A percentile compares a stretch with the other conserved stretches of the same genome.
These are phyloP conservation scores for Magnolia sinica DNA, from an alignment of 164 flowering plant genomes.

Conservation along the genomic window DNA sequence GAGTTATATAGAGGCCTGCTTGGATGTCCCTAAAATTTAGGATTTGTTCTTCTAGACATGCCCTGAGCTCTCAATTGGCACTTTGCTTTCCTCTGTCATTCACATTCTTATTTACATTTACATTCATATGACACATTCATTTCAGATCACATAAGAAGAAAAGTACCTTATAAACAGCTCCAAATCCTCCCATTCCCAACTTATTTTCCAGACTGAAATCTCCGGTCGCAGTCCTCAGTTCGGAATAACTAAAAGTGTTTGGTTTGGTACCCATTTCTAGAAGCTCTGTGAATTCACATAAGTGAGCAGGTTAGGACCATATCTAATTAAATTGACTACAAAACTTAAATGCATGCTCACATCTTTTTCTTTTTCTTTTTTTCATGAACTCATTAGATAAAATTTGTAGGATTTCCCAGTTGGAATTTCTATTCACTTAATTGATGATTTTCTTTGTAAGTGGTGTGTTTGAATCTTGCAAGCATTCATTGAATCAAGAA, in stretches of 20 bases:
- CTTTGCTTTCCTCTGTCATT: not conserved
- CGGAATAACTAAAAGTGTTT: constrained; percentile 59
- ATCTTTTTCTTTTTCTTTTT: too few relatives aligned
- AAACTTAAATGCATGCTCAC: too few relatives aligned
- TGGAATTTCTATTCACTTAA: too few relatives aligned
- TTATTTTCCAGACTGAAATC: constrained; percentile 53
- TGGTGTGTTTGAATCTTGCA: too few relatives aligned
- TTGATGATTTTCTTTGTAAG: too few relatives aligned
- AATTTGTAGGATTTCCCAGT: too few relatives aligned
- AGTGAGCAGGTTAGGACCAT: not conserved
- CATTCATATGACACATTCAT: too few relatives aligned
- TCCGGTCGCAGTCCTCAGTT: constrained; percentile 63
- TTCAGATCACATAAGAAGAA: not conserved
- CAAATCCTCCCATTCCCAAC: constrained; percentile 77
- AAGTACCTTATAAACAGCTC: constrained; percentile 74
- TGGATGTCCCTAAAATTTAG: constrained; percentile 7
- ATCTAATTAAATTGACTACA: not conserved
- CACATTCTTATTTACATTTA: not conserved
- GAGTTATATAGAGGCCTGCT: too few relatives aligned
- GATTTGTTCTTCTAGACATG: not conserved
- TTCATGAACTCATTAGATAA: too few relatives aligned
- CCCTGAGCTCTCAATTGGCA: too few relatives aligned
- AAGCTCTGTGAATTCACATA: constrained; percentile 41
- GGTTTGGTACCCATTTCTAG: constrained; percentile 54
- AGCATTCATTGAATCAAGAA: too few relatives aligned